These are phyloP conservation scores for Porcisia hertigi DNA, from an alignment of 208 protist species.

Conservation along the genomic window DNA sequence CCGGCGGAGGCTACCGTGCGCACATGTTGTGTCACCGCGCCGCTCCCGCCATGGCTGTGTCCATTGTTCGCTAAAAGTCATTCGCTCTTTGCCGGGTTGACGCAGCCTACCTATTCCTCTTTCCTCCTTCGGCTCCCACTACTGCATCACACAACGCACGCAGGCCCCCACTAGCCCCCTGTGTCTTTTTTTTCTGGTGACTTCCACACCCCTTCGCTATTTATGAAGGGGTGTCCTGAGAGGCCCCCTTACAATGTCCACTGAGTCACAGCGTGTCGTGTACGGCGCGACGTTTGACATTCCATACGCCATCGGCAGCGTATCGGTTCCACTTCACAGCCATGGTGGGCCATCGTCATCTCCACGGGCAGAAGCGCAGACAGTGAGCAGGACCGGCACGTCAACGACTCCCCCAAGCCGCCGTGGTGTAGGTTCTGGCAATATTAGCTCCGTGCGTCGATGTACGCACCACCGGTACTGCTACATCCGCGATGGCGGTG, in stretches of 20 bases:
- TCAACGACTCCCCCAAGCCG: background rate
- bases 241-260: background rate
- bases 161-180: background rate
- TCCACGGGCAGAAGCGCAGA: background rate
- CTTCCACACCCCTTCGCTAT: background rate
- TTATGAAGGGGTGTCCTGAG: background rate
- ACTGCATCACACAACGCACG: background rate
- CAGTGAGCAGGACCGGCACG: background rate
- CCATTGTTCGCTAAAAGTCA: background rate
- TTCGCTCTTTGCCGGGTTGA: background rate
- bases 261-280: conserved; percentile 36
- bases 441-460: conserved; percentile 38
- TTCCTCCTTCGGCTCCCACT: background rate
- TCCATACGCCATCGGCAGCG: conserved; percentile 55
- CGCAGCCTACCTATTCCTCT: background rate
- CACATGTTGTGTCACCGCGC: background rate
- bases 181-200: background rate
- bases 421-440: conserved; percentile 25
- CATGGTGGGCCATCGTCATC: conserved; percentile 4
- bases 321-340: conserved; percentile 40
- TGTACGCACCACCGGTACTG: conserved; percentile 78
- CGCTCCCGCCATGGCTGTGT: background rate
- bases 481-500: conserved; percentile 75
- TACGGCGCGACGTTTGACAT: conserved; percentile 68
- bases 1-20: background rate